A percentile compares a stretch with the other conserved stretches of the same genome.
Evolutionary conservation across 306 rosid genomes (phyloP).

Genomic region (Cicer cuneatum): DNA sequence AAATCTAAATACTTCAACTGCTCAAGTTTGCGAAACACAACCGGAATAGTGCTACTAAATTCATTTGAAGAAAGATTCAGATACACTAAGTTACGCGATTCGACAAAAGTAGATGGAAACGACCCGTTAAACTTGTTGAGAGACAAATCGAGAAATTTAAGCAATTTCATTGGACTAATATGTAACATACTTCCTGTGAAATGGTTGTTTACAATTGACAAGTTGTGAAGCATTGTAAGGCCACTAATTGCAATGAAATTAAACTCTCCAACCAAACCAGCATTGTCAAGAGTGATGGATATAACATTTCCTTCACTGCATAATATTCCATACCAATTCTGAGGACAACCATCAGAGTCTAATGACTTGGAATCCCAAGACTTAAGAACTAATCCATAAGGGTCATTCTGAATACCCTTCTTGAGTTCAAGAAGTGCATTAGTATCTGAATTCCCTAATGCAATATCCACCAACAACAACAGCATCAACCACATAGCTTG

Average conservation of each 20-base stretch:
- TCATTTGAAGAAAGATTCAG: constrained; percentile 77
- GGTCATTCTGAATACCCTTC: constrained; percentile 65
- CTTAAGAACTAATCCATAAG: constrained; percentile 59
- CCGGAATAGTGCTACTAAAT: constrained; percentile 59
- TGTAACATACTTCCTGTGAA: constrained; percentile 61
- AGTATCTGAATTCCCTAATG: constrained; percentile 65
- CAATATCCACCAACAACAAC: constrained; percentile 52
- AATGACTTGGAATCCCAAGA: constrained; percentile 75
- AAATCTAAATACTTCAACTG: constrained; percentile 61
- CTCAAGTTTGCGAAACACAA: constrained; percentile 60
- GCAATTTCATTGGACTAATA: constrained; percentile 54
- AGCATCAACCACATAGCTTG: constrained; percentile 61
- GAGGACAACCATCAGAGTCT: constrained; percentile 78
- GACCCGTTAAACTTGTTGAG: constrained; percentile 61
- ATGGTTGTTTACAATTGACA: constrained; percentile 68
- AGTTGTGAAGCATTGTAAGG: constrained; percentile 66
- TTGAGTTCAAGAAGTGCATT: constrained; percentile 71
- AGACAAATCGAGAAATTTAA: constrained; percentile 71
- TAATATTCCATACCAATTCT: constrained; percentile 66
- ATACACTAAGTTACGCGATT: constrained; percentile 50
- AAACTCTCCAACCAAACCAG: constrained; percentile 71
- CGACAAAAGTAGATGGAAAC: constrained; percentile 49
- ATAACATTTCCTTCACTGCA: constrained; percentile 64
- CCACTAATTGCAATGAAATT: constrained; percentile 59
- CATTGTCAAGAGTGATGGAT: constrained; percentile 63